A percentile compares a stretch with the other conserved stretches of the same genome.
Evolutionary conservation across 225 moss, liverwort and hornwort species (phyloP).

Genomic region (Marchantia paleacea): DNA sequence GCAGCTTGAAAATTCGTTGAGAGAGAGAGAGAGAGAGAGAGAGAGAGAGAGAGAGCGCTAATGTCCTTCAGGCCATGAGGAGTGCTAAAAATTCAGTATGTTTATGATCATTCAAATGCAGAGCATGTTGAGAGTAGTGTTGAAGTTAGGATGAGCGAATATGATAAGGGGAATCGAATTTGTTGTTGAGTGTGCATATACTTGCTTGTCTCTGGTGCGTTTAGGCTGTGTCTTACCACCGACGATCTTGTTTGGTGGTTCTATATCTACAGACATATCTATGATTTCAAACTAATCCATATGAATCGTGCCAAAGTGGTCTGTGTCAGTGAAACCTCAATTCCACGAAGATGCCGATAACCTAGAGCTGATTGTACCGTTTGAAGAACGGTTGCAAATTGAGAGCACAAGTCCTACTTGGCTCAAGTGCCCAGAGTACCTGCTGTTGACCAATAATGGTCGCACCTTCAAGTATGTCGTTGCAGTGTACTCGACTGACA

Average conservation of each 20-base stretch:
- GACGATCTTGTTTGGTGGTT: background rate
- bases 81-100: too few relatives aligned
- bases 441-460: conserved; percentile 87
- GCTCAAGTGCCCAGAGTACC: conserved; percentile 93
- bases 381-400: conserved; percentile 88
- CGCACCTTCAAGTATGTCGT: conserved; percentile 79
- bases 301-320: conserved; percentile 56
- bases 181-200: background rate
- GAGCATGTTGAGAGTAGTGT: background rate
- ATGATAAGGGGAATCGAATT: background rate
- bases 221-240: background rate
- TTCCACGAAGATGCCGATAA: conserved; percentile 97
- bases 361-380: conserved; percentile 65
- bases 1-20: too few relatives aligned
- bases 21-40: too few relatives aligned
- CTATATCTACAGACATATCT: background rate
- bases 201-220: background rate
- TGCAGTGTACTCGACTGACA: background rate
- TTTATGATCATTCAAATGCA: background rate
- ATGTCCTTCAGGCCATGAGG: too few relatives aligned
- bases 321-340: conserved; percentile 73
- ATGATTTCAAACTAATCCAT: background rate
- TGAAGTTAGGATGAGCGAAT: background rate
- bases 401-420: conserved; percentile 68
- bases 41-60: too few relatives aligned